phyloP scores from a whole-genome alignment of 768 basidiomycete species.

The Trametes gibbosa region DNA sequence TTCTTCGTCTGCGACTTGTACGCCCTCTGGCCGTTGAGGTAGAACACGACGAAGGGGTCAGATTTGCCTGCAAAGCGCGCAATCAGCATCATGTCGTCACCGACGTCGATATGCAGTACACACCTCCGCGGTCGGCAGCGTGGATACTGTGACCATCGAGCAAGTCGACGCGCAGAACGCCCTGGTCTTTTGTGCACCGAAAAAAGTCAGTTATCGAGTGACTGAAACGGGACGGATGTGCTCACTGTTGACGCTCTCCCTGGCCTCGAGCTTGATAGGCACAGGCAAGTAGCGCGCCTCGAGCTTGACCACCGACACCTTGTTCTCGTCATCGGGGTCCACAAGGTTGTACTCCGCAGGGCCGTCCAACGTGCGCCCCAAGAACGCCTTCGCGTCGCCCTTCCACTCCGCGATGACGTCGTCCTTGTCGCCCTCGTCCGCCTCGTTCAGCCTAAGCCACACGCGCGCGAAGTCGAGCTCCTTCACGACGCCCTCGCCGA shows the following conservation, averaged over 20 bases:
- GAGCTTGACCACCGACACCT: slow-evolving; percentile 57
- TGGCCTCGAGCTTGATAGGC: slow-evolving; percentile 75
- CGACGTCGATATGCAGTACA: too few relatives aligned
- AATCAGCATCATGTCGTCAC: background rate
- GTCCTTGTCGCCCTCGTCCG: slow-evolving; percentile 80
- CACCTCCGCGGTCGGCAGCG: slow-evolving; percentile 83
- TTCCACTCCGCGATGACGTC: slow-evolving; percentile 83
- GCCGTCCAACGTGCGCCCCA: slow-evolving; percentile 64
- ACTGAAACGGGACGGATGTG: too few relatives aligned
- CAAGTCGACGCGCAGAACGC: slow-evolving; percentile 76
- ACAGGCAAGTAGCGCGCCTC: slow-evolving; percentile 89
- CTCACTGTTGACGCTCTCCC: slow-evolving; percentile 93
- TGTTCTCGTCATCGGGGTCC: slow-evolving; percentile 49
- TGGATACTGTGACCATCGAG: slow-evolving; percentile 75
- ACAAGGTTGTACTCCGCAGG: slow-evolving; percentile 63
- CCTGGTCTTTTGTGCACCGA: slow-evolving; percentile 68
- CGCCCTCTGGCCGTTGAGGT: slow-evolving; percentile 74
- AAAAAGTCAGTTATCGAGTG: background rate
- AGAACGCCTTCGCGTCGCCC: slow-evolving; percentile 76
- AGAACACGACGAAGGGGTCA: slow-evolving; percentile 83
- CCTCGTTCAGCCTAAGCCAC: slow-evolving; percentile 84
- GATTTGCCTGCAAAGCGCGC: slow-evolving; percentile 63
- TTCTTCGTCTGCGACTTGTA: slow-evolving; percentile 91
- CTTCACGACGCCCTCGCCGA: slow-evolving; percentile 93
- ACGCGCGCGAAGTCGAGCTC: slow-evolving; percentile 91